Evolutionary conservation across 257 asterid genomes (phyloP), one percentile per base, ranked within the genome.

Genomic region (Solanum piurae): DNA sequence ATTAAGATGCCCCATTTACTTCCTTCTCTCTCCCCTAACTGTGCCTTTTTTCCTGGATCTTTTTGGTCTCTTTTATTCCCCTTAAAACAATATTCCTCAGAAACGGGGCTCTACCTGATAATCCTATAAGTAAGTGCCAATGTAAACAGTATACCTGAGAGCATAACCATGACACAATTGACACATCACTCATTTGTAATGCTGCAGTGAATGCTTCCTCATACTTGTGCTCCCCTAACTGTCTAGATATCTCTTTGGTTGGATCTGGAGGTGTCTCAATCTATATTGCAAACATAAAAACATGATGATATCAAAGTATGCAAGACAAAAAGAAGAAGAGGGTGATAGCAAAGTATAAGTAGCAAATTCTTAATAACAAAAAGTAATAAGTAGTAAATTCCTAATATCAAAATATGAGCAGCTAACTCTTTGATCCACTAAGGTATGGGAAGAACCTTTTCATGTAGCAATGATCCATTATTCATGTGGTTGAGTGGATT

Each of bases 121-220:
- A 80, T 46, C 27, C 40, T 44, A 29, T 29, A 79, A 14, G 20
- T 44, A 46, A 82, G 37, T 82, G 69, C 6, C 85, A 36, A 76
- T 27, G 62, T 27, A 87, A 18, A 87, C 55, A 83, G 84, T 74
- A 74, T 93, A 96, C 99, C 99, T 95, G 99, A 92, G 98, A 83
- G 93, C 99, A 96, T 86, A 96, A 73, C 99, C 99, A 96, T 14
- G 98, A 96, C 20, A 96, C 98, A 10, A 95, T 94, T 46, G 88
- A 90, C 69, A 96, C 97, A 84, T 96, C 99, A 88, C 97, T 95
- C 90, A 95, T 94, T 88, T 96, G 99, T 88, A 97, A 88, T 68
- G 99, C 99, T 85, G 92, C 58, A 71, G 96, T 96, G 92, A 96
- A 97, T 69, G 99, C 99, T 90, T 96, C 99, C 87, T 93, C 99